Evolutionary conservation across 169 alveolate genomes (phyloP).

Genomic region (Nephromyces sp.): DNA sequence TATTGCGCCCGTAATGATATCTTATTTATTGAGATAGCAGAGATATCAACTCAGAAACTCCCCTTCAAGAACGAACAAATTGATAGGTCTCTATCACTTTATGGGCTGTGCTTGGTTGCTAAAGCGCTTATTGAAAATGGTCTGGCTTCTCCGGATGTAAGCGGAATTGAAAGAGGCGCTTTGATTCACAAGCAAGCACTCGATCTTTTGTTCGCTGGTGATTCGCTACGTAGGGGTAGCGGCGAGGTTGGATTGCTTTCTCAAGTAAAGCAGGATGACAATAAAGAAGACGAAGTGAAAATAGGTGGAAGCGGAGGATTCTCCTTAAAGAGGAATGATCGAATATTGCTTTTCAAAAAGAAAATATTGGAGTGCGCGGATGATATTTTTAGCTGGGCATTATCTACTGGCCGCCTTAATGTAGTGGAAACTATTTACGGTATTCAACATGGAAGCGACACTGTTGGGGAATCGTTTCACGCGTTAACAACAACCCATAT

Average conservation of each 20-base stretch:
- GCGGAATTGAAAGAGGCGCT: no score
- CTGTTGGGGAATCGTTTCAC: background rate
- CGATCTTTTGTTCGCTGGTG: no score
- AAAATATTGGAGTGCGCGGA: background rate
- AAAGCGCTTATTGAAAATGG: background rate
- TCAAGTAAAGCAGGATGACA: no score
- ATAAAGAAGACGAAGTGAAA: no score
- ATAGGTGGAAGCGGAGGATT: no score
- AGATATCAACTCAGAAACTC: background rate
- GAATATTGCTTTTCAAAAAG: background rate
- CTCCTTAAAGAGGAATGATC: background rate
- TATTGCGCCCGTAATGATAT: background rate
- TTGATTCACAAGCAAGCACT: no score
- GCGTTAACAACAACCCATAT: no score
- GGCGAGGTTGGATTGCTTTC: no score
- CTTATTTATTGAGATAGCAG: background rate
- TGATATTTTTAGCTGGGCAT: background rate
- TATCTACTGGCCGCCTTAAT: background rate
- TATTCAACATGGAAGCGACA: background rate
- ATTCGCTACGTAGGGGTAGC: no score
- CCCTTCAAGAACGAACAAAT: background rate
- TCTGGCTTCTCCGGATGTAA: no score
- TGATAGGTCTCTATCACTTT: background rate
- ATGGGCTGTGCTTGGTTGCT: background rate
- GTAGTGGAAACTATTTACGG: background rate